Base-by-base conservation (phyloP, 2,329 filamentous ascomycete genomes). In the Colletotrichum tamarilloi region DNA sequence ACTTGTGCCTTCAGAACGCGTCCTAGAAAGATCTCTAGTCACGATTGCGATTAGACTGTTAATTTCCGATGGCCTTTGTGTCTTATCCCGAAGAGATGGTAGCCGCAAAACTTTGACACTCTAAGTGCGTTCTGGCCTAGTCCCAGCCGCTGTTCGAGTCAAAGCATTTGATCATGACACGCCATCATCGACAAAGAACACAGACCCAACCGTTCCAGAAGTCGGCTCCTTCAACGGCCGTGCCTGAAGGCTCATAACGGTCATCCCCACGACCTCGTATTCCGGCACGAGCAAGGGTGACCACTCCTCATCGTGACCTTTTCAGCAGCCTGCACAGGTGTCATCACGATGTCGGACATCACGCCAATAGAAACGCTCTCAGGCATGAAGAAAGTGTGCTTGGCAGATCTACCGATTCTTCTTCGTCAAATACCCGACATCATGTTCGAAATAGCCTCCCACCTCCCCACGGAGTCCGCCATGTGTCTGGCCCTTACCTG, bases 401-500 rank as follows among this genome's bases (percentile, higher is more conserved):
- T 46, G 24, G 16, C 2, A 1, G 16, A 64, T 16, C 46, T 65
- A 8, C 49, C 67, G 2, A 12, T 55, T 19, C 28, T 73, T 16
- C 71, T 70, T 26, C 67, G 62, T 2, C 67, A 73, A 24, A 66
- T 70, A 5, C 60, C 71, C 7, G 71, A 73, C 30, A 16, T 73
- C 49, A 53, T 73, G 4, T 7, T 73, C 28, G 71, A 73, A 38
- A 71, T 73, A 19, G 32, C 67, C 11, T 70, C 67, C 5, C 71
- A 73, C n/a, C 71, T 73, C 28, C 71, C 71, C 19, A 49, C 32
- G 30, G 67, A 65, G 42, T 70, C 71, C 52, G 71, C 46, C 8
- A 62, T 73, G 26, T 42, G 71, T 28, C 67, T 73, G 11, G 67
- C 71, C 0, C 60, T 73, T 55, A 62, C 71, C 3, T 73, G 71